Evolutionary conservation across 225 moss, liverwort and hornwort genomes (phyloP).

Genomic region (Pleurozium schreberi): DNA sequence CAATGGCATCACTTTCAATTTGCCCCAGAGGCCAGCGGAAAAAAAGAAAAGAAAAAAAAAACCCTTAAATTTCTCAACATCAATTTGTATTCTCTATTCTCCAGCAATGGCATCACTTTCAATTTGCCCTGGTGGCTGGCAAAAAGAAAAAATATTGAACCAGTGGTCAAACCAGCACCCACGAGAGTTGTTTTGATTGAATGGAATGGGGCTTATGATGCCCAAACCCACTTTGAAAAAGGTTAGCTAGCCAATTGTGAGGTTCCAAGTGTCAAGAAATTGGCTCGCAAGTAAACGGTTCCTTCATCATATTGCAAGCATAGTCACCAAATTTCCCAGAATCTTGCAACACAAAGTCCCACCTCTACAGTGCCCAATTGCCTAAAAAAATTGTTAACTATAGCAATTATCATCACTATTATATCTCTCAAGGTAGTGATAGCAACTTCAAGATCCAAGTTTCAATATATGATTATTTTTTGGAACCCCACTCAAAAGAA

Average conservation of each 20-base stretch:
- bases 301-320: background rate
- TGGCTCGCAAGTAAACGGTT: fast-evolving
- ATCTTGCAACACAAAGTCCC: background rate
- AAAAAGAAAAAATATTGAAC: too few species aligned
- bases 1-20: background rate
- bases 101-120: background rate
- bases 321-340: background rate
- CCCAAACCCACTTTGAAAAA: background rate
- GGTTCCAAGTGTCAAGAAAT: background rate
- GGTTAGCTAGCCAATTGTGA: background rate
- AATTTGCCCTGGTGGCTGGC: too few species aligned
- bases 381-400: too few species aligned
- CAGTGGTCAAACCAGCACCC: background rate
- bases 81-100: background rate
- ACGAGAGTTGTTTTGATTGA: background rate
- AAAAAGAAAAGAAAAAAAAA: too few species aligned
- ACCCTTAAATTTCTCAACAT: too few species aligned
- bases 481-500: too few species aligned
- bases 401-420: background rate
- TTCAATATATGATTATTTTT: background rate
- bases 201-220: background rate
- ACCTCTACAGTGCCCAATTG: background rate
- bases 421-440: background rate
- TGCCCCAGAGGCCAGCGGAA: background rate
- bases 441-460: too few species aligned